A percentile compares a stretch with the other conserved stretches of the same genome.
Conservation (phyloP, 1,139 yeast genomes). For the Entelexis paramagnoliae region DNA sequence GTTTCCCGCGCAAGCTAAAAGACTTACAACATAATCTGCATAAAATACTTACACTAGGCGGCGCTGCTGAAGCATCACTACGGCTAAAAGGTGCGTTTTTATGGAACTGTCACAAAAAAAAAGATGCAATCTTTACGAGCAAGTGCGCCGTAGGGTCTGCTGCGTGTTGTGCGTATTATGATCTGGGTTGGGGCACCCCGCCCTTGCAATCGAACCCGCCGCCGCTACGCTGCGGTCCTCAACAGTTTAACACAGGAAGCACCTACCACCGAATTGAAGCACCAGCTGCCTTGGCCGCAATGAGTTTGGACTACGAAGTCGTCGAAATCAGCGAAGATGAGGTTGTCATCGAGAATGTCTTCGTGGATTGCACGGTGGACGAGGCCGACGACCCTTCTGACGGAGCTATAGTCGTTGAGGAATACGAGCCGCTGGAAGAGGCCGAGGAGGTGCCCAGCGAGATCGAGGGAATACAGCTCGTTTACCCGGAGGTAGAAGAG, state of each 20-base stretch:
- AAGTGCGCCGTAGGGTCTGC: background rate
- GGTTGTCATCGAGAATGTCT: background rate
- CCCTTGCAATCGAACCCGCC: background rate
- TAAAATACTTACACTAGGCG: too few relatives aligned
- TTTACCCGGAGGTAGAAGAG: slow-evolving; percentile 10
- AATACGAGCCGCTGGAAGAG: slow-evolving; percentile 1
- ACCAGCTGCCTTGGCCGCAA: background rate
- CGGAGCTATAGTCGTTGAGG: slow-evolving; percentile 8
- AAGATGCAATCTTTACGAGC: slow-evolving; percentile 25
- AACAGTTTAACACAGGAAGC: background rate
- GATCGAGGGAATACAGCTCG: background rate
- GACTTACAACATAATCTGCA: too few relatives aligned
- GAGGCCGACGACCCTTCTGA: background rate
- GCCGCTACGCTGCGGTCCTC: background rate
- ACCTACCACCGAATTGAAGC: background rate
- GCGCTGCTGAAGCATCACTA: too few relatives aligned
- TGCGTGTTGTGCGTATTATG: background rate
- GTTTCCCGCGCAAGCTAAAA: too few relatives aligned
- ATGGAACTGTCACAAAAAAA: too few relatives aligned
- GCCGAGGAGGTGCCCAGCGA: slow-evolving; percentile 5
- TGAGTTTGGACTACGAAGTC: slow-evolving; percentile 9
- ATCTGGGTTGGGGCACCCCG: background rate
- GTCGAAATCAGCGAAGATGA: slow-evolving; percentile 10
- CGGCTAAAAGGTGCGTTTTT: too few relatives aligned
- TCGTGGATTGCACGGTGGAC: slow-evolving; percentile 5